A percentile compares a stretch with the other conserved stretches of the same genome.
These are phyloP conservation scores for Leucocoprinus leucothites DNA, from an alignment of 768 basidiomycete species.

Conservation along the genomic window DNA sequence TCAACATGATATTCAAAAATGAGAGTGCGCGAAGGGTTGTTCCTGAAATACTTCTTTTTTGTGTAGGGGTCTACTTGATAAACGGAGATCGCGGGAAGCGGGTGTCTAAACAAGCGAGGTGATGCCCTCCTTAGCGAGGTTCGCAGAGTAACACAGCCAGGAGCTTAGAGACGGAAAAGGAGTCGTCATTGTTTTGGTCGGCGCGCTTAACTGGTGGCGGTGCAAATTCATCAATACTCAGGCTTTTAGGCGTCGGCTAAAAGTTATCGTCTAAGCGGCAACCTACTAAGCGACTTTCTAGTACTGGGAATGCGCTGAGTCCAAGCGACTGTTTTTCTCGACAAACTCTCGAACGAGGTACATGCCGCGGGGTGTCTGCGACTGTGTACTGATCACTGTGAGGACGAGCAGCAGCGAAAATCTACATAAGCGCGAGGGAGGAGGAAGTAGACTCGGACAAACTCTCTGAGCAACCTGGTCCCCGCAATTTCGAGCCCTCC, in stretches of 20 bases:
- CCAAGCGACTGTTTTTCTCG: neutral
- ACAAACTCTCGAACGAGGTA: neutral
- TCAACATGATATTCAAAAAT: neutral
- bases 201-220: conserved; percentile 7
- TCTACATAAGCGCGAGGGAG: neutral
- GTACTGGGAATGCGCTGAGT: no score
- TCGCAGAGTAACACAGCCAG: conserved; percentile 14
- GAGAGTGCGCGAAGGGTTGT: neutral
- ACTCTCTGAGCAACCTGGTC: conserved; percentile 2
- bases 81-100: conserved; percentile 9
- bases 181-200: neutral
- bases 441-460: neutral
- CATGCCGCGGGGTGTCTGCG: neutral
- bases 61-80: neutral
- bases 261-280: neutral
- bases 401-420: neutral
- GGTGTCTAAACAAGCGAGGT: conserved; percentile 11
- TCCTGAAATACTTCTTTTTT: neutral
- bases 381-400: neutral
- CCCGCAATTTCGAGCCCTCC: neutral
- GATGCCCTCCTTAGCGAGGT: conserved; percentile 7
- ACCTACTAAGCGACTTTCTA: no score
- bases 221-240: conserved; percentile 8
- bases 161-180: conserved; percentile 2
- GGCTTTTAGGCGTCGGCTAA: conserved; percentile 5